Percentiles rank a stretch among this genome's conserved stretches.
Evolutionary conservation across 495 filamentous ascomycete species (phyloP).

Genomic region (Pseudomonodictys pantanalensis): DNA sequence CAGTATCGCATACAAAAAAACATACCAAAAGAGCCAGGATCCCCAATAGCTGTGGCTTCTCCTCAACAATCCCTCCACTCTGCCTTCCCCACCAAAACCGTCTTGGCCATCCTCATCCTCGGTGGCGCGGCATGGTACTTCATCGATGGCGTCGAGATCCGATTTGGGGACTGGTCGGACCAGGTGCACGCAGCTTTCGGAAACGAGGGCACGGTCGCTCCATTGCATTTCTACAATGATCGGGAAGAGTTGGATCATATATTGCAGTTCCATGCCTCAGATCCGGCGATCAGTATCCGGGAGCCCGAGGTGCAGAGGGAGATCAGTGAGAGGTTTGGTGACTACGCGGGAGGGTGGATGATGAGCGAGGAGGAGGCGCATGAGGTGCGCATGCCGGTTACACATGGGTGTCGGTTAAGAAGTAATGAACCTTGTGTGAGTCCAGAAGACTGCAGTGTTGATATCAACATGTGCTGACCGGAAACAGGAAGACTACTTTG

Average conservation of each 20-base stretch:
- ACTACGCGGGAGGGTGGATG: background rate
- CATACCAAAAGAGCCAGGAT: background rate
- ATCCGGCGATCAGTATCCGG: background rate
- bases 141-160: background rate
- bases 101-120: background rate
- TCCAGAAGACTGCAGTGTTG: background rate
- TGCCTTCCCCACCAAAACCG: constrained; percentile 10
- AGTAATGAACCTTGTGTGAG: constrained; percentile 17
- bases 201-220: background rate
- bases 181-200: background rate
- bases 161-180: background rate
- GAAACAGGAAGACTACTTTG: constrained; percentile 21
- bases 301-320: background rate
- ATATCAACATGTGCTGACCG: background rate
- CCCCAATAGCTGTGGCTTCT: background rate
- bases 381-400: constrained; percentile 17
- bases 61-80: background rate
- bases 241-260: constrained; percentile 1
- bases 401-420: constrained; percentile 13
- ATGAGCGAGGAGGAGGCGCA: constrained; percentile 15
- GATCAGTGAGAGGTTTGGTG: background rate
- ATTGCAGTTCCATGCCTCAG: background rate
- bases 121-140: background rate
- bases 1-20: background rate
- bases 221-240: constrained; percentile 9